Evolutionary conservation across 2,329 filamentous ascomycete species (phyloP).

Genomic region (Plenodomus lindquistii): DNA sequence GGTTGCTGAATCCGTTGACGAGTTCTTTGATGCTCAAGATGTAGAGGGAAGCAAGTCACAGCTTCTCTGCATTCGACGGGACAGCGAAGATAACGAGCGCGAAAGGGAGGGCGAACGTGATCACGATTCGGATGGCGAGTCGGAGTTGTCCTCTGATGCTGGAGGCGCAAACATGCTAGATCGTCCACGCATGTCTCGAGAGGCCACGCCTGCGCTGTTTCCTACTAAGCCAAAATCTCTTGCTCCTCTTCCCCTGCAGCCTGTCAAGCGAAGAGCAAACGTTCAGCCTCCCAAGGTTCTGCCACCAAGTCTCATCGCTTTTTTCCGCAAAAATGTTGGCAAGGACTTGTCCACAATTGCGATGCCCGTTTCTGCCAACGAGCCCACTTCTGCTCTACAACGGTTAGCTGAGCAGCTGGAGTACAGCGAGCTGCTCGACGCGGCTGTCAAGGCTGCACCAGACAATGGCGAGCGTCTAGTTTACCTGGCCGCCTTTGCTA

Average conservation of each 20-base stretch:
- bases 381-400: conserved; percentile 86
- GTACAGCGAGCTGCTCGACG: conserved; percentile 82
- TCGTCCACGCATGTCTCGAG: conserved; percentile 33
- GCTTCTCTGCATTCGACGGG: conserved; percentile 74
- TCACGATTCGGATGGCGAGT: conserved; percentile 57
- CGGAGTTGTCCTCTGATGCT: conserved; percentile 65
- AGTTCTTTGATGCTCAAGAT: conserved; percentile 88
- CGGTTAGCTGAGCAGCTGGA: conserved; percentile 88
- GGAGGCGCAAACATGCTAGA: conserved; percentile 53
- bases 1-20: conserved; percentile 67
- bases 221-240: conserved; percentile 77
- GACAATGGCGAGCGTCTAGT: conserved; percentile 74
- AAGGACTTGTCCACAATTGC: conserved; percentile 96
- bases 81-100: conserved; percentile 59
- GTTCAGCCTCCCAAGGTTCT: conserved; percentile 74
- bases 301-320: conserved; percentile 90
- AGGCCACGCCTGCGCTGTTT: conserved; percentile 60
- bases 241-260: conserved; percentile 72
- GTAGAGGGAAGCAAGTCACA: conserved; percentile 61
- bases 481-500: conserved; percentile 85
- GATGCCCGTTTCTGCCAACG: conserved; percentile 96
- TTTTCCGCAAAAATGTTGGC: conserved; percentile 94
- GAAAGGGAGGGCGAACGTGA: conserved; percentile 41
- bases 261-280: conserved; percentile 69
- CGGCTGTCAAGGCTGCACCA: conserved; percentile 55